phyloP scores from a whole-genome alignment of 305 asterid genomes.

The Striga hermonthica region DNA sequence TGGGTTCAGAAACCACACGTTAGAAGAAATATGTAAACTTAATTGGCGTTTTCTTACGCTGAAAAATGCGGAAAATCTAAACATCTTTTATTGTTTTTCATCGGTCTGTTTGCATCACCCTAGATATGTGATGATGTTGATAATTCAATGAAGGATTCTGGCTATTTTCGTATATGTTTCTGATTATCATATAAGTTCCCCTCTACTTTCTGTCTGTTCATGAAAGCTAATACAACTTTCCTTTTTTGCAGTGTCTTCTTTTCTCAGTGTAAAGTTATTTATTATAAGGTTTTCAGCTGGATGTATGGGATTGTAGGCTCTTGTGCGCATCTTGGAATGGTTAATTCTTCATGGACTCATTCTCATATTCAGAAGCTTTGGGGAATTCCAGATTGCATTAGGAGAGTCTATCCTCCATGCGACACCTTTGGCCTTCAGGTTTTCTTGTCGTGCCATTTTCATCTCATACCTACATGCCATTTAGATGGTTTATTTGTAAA shows the following conservation, averaged over 20 bases:
- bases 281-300: conserved; percentile 79
- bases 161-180: conserved; percentile 1
- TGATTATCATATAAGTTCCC: conserved; percentile 22
- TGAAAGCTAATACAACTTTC: conserved; percentile 35
- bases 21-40: too few species aligned
- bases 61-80: background rate
- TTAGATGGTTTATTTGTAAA: conserved; percentile 9
- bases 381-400: conserved; percentile 73
- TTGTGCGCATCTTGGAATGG: conserved; percentile 80
- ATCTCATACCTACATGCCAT: conserved; percentile 12
- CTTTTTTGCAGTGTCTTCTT: conserved; percentile 51
- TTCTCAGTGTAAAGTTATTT: conserved; percentile 68
- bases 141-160: background rate
- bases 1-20: too few species aligned
- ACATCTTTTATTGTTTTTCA: background rate
- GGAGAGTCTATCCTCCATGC: conserved; percentile 89
- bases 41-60: background rate
- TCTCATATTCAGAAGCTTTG: conserved; percentile 87
- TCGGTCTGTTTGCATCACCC: background rate
- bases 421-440: conserved; percentile 93
- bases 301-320: conserved; percentile 87
- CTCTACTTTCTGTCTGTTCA: conserved; percentile 20
- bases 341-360: conserved; percentile 91
- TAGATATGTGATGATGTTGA: background rate
- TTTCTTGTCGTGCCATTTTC: conserved; percentile 26